These are phyloP conservation scores for Xylariales sp. DNA, from an alignment of 2,329 filamentous ascomycete genomes.

Conservation along the genomic window DNA sequence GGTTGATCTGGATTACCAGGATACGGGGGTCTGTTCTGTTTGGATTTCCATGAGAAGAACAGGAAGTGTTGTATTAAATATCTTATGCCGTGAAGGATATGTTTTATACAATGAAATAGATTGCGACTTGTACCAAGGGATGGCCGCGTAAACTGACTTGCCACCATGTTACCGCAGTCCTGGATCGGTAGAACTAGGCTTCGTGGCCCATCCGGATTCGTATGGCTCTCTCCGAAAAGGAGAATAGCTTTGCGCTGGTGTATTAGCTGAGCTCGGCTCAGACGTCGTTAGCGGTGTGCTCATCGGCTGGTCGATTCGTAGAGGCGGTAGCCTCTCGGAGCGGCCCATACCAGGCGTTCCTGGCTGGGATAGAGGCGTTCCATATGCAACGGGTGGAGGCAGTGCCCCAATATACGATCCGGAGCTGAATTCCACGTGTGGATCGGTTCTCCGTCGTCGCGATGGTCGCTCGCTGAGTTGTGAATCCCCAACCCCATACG, in stretches of 20 bases:
- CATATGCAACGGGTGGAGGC: slow-evolving; percentile 32
- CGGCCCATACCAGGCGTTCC: slow-evolving; percentile 22
- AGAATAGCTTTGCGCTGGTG: slow-evolving; percentile 18
- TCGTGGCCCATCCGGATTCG: slow-evolving; percentile 33
- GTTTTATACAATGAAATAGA: no score
- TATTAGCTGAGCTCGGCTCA: slow-evolving; percentile 14
- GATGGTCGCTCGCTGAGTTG: slow-evolving; percentile 40
- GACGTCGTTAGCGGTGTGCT: slow-evolving; percentile 15
- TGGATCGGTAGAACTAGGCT: slow-evolving; percentile 10
- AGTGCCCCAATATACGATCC: slow-evolving; percentile 35
- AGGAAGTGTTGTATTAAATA: no score
- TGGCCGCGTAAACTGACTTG: no score
- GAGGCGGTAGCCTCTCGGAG: slow-evolving; percentile 42
- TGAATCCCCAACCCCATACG: slow-evolving; percentile 35
- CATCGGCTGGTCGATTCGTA: slow-evolving; percentile 39
- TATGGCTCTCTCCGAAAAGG: slow-evolving; percentile 27
- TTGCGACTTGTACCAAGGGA: no score
- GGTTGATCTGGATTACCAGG: no score
- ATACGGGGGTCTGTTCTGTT: no score
- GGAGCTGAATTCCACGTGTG: slow-evolving; percentile 37
- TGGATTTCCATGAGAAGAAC: no score
- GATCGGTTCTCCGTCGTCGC: slow-evolving; percentile 43
- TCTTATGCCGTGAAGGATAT: no score
- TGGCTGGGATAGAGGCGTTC: slow-evolving; percentile 23
- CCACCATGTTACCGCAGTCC: neutral